phyloP scores from a whole-genome alignment of 164 flowering plant species.

The Hamamelis virginiana region DNA sequence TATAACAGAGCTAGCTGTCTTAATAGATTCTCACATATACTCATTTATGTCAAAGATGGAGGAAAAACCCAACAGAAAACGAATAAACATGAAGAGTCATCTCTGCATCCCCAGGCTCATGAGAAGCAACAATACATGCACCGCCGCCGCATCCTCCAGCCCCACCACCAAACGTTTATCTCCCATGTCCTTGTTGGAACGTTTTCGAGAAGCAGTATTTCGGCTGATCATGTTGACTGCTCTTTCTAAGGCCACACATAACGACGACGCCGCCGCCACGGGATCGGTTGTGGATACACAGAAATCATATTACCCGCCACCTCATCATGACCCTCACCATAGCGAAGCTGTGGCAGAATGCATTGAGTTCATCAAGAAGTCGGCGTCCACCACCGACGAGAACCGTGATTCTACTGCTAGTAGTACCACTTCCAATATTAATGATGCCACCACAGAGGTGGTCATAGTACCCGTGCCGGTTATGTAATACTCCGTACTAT shows the following conservation, averaged over 20 bases:
- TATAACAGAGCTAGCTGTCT: too few species aligned
- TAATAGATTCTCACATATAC: too few species aligned
- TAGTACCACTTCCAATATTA: background rate
- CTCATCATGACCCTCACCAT: conserved; percentile 62
- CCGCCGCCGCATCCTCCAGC: conserved; percentile 4
- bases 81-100: conserved; percentile 23
- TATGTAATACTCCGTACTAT: conserved; percentile 24
- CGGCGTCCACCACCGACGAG: conserved; percentile 25
- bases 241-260: conserved; percentile 31
- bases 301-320: conserved; percentile 11
- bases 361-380: conserved; percentile 77
- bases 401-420: conserved; percentile 15
- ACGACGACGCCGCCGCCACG: too few species aligned
- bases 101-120: conserved; percentile 52
- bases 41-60: background rate
- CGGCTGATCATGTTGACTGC: conserved; percentile 65
- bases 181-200: conserved; percentile 53
- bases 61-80: conserved; percentile 15
- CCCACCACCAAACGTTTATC: conserved; percentile 25
- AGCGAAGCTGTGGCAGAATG: conserved; percentile 81
- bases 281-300: background rate
- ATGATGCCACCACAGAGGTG: conserved; percentile 7
- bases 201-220: conserved; percentile 60
- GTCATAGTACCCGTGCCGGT: conserved; percentile 27
- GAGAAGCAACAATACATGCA: conserved; percentile 7